A percentile compares a stretch with the other conserved stretches of the same genome.
phyloP scores from a whole-genome alignment of 139 green algal genomes.

The Volvox reticuliferus region DNA sequence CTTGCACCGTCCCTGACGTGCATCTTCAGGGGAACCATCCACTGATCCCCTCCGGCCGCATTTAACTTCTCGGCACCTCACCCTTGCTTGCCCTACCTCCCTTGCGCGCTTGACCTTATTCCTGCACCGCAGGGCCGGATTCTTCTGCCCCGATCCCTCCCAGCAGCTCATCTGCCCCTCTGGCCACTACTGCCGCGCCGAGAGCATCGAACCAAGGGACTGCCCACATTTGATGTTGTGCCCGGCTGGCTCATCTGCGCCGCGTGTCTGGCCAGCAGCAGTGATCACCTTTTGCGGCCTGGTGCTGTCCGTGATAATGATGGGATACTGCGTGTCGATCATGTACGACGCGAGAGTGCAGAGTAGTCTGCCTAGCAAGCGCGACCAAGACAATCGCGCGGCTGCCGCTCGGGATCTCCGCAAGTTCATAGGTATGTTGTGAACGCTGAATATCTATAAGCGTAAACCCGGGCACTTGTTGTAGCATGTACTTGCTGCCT shows the following conservation, averaged over 20 bases:
- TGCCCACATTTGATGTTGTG: slow-evolving; percentile 53
- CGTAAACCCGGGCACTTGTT: not conserved
- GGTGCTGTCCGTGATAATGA: not conserved
- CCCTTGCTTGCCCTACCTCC: too few relatives aligned
- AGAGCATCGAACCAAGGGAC: slow-evolving; percentile 38
- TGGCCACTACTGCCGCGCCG: slow-evolving; percentile 51
- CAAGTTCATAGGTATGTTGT: not conserved
- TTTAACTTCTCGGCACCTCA: too few relatives aligned
- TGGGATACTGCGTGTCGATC: not conserved
- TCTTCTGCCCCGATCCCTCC: slow-evolving; percentile 57
- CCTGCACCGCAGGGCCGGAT: slow-evolving; percentile 34
- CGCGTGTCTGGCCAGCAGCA: slow-evolving; percentile 20
- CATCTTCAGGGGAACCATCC: too few relatives aligned
- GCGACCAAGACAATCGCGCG: not conserved
- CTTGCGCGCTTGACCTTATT: too few relatives aligned
- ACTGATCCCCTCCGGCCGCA: too few relatives aligned
- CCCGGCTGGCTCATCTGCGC: slow-evolving; percentile 36
- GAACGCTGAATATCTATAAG: not conserved
- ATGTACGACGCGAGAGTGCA: not conserved
- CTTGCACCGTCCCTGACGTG: too few relatives aligned
- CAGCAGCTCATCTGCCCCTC: slow-evolving; percentile 41
- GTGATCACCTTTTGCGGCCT: not conserved
- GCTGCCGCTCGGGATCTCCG: not conserved
- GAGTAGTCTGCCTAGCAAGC: not conserved
- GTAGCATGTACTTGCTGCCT: too few relatives aligned